Evolutionary conservation across 495 filamentous ascomycete species (phyloP), one percentile per base, ranked within the genome.

Genomic region (Tuber melanosporum): DNA sequence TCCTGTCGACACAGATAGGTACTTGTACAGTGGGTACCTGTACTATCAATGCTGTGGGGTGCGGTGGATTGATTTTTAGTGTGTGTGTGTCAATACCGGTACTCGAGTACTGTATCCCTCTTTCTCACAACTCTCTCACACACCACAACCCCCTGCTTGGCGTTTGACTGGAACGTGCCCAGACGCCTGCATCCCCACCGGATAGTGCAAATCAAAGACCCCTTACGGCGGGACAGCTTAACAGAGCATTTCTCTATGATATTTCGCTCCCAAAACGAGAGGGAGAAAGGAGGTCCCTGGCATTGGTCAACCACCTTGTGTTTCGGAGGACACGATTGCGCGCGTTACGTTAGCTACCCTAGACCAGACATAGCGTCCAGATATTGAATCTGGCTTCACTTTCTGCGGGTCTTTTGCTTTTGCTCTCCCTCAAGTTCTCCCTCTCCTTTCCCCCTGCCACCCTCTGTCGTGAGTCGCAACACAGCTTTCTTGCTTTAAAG

Each of bases 141-240:
- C 73, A 71, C 78, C 57, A 36, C 32, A 66, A 66, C 57, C 78
- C 78, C 78, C 78, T 80, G 77, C 78, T 80, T 80, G 78, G 78
- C 78, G 77, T 80, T 80, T 80, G 78, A 69, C 78, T 80, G 78
- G 78, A 80, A 80, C 78, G 78, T 80, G 77, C 78, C 77, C 77
- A 75, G 74, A 70, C 77, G 71, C 71, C 69, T 45, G 71, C 77
- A 44, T 43, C 74, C 43, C 71, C 77, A 78, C 77, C 71, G 71
- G 73, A 66, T 17, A 41, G 43, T 36, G 75, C 32, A 70, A 75
- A 71, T 75, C 71, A 70, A 26, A 57, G 74, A 74, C 78, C 78
- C 78, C 78, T 76, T 80, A 46, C 78, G 73, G 78, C 73, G 76
- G 78, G 70, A 73, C 73, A 78, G 22, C 78, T 72, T 57, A 79